Evolutionary conservation across 2,329 filamentous ascomycete genomes (phyloP), one percentile per base, ranked within the genome.

Genomic region (Fusarium pilosicola): DNA sequence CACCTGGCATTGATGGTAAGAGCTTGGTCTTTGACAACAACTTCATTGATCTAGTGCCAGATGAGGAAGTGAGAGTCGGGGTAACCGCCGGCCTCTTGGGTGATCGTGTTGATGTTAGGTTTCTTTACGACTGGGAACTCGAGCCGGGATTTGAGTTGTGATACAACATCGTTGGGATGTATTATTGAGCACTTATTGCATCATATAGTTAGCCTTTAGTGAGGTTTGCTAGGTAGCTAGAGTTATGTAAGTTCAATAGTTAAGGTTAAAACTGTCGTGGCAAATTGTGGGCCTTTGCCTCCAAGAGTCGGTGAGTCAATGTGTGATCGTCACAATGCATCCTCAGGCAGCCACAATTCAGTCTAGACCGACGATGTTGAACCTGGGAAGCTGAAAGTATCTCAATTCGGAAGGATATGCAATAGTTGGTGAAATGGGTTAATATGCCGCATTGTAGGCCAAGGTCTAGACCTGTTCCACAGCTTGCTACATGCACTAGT

Each of bases 41-140:
- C 12, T 48, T 48, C 0, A 32, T 68, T 1, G 65, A 68, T 6
- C 10, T 68, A 8, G 55, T 68, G 1, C 65, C 55, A 3, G 30
- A 32, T 0, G 65, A 68, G 6, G n/a, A 48, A 4, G 13, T 54
- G 1, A 48, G 3, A 2, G 22, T 68, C 4, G 26, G 20, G 4
- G 24, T 44, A 0, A 7, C n/a, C 0, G 45, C n/a, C 0, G 54
- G 54, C 1, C 9, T 24, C 0, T 0, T n/a, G 4, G 5, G 3
- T 1, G 22, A n/a, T 9, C 1, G 3, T 11, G n/a, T 68, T 26
- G 11, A 17, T 3, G 24, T 45, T 3, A 28, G 65, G 54, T 68
- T 62, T 32, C 13, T 68, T 12, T 68, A 68, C 12, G 65, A 68
- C 10, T 68, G 65, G 65, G 65, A 68, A 7, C 30, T 68, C 0